Conservation (phyloP, 371 early-diverging fungal species). For the Mucor circinelloides region DNA sequence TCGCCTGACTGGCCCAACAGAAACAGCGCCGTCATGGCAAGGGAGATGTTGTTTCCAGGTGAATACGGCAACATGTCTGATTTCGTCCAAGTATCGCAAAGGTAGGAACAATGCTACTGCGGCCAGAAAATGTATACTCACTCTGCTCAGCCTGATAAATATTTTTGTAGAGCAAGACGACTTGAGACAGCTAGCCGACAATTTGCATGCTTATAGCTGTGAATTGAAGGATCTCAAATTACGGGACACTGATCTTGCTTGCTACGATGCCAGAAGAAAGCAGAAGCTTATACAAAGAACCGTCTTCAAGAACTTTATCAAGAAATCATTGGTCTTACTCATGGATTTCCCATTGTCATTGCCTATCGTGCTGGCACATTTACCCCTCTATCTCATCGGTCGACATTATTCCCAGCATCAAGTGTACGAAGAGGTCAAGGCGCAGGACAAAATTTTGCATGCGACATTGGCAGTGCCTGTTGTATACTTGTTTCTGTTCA, state of each 20-base stretch:
- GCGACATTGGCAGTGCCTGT: conserved; percentile 10
- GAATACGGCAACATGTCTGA: conserved; percentile 18
- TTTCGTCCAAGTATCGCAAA: conserved; percentile 29
- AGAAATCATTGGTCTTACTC: neutral
- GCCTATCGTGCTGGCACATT: conserved; percentile 30
- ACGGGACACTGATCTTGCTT: conserved; percentile 2
- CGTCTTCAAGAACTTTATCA: neutral
- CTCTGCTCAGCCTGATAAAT: neutral
- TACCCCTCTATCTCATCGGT: conserved; percentile 33
- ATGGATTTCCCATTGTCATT: conserved; percentile 31
- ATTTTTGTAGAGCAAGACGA: neutral
- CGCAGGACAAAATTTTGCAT: conserved; percentile 34
- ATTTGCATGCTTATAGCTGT: neutral
- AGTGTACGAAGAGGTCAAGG: conserved; percentile 31
- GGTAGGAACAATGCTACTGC: conserved; percentile 10
- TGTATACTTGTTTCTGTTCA: conserved; percentile 12
- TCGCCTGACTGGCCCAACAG: conserved; percentile 22
- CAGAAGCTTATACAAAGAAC: conserved; percentile 21
- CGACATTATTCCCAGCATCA: conserved; percentile 20
- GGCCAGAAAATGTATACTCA: too few relatives aligned
- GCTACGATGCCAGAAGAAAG: neutral
- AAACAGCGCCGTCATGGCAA: conserved; percentile 24
- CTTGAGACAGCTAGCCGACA: neutral
- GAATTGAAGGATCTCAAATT: neutral
- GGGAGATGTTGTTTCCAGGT: conserved; percentile 25